These are phyloP conservation scores for Deakozyma indianensis DNA, from an alignment of 805 yeast species.

Conservation along the genomic window DNA sequence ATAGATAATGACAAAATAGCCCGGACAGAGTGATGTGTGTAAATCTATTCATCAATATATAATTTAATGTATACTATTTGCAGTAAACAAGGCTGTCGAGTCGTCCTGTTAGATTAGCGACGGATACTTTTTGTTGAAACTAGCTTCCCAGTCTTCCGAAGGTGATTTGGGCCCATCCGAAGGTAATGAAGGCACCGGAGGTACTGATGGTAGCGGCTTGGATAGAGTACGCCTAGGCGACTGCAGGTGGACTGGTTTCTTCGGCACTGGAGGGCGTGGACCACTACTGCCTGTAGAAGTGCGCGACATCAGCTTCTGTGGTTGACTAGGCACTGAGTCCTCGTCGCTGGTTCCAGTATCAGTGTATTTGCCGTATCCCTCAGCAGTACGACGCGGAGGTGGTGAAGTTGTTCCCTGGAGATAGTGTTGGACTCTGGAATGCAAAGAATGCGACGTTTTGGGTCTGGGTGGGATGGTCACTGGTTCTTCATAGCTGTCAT, in stretches of 20 bases:
- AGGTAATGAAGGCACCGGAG: not conserved
- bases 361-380: conserved; percentile 71
- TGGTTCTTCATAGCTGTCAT: not conserved
- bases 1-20: not conserved
- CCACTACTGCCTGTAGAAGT: conserved; percentile 3
- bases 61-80: not conserved
- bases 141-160: conserved; percentile 15
- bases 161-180: conserved; percentile 1
- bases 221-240: conserved; percentile 9
- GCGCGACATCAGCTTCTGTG: not conserved
- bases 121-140: conserved; percentile 15
- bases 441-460: conserved; percentile 1
- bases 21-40: not conserved
- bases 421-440: not conserved
- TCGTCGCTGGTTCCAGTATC: conserved; percentile 17
- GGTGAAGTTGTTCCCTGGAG: conserved; percentile 14
- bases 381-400: conserved; percentile 46
- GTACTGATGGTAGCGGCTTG: conserved; percentile 1
- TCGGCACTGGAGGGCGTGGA: conserved; percentile 9
- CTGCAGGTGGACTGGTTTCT: conserved; percentile 15
- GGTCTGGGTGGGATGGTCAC: not conserved
- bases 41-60: not conserved
- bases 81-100: not conserved
- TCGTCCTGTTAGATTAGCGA: conserved; percentile 6
- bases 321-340: conserved; percentile 2